Evolutionary conservation across 148 eudicot genomes (phyloP), one percentile per base, ranked within the genome.

Genomic region (Suaeda aralocaspica): DNA sequence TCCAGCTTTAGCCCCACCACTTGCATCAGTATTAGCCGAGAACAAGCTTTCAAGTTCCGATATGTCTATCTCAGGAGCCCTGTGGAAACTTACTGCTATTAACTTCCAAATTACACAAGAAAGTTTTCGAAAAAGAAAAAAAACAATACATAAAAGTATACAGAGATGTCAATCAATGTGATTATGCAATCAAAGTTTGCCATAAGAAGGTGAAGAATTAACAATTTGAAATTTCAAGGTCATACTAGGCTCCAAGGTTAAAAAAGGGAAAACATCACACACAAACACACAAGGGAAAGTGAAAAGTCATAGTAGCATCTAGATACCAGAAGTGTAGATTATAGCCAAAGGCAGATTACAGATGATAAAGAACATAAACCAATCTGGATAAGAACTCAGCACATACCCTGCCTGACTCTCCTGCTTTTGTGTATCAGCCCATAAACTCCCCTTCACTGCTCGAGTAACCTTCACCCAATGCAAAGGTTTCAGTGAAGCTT

Each of bases 11-110:
- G 77, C 79, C 71, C 76, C 74, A 25, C 84, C 82, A 77, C 89
- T 85, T 70, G 82, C 79, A 69, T 84, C 88, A 73, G 98, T 84
- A 69, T 84, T 88, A 62, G 93, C 86, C 53, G 98, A 94, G 79
- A 94, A 94, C 72, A 91, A 82, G 76, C 82, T 94, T 81, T 89
- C 96, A 72, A 94, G 98, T 83, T 94, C 98, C 57, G 91, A 78
- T 67, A 94, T 94, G 84, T 94, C 96, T 75, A 94, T 94, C 82
- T 88, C 97, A 76, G 98, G 97, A 59, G 97, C 91, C 87, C 98
- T 94, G 66, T n/a, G 77, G 76, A 69, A 68, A 66, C 64, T 56
- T 78, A 72, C 63, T 74, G 69, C 68, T 49, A 57, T 62, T 57
- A 69, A 63, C 66, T 66, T 19, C 44, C 12, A 45, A 25, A 71